phyloP scores from a whole-genome alignment of 495 filamentous ascomycete species.

The Bacidia gigantensis region DNA sequence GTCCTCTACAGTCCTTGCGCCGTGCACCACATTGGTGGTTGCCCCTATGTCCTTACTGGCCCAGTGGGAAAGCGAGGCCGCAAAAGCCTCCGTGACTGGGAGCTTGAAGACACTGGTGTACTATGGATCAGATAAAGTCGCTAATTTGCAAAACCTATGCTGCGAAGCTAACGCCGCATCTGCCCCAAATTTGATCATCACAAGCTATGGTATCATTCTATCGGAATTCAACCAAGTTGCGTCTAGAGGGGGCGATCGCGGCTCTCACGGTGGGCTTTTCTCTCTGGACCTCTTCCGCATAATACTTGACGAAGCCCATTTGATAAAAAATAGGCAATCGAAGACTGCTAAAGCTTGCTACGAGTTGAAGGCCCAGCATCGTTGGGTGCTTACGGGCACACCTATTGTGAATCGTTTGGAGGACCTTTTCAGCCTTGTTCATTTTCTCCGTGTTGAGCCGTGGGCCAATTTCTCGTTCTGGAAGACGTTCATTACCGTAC shows the following conservation, averaged over 20 bases:
- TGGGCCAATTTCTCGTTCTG: conserved; percentile 99
- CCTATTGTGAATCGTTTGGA: conserved; percentile 95
- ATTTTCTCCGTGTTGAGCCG: conserved; percentile 84
- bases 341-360: conserved; percentile 93
- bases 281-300: conserved; percentile 85
- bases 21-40: conserved; percentile 84
- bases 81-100: conserved; percentile 71
- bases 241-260: conserved; percentile 38
- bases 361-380: conserved; percentile 66
- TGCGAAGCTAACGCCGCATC: conserved; percentile 54
- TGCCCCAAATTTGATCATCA: conserved; percentile 83
- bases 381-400: conserved; percentile 91
- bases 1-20: conserved; percentile 47
- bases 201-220: conserved; percentile 85
- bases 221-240: conserved; percentile 72
- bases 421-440: conserved; percentile 89
- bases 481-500: conserved; percentile 96
- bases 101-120: conserved; percentile 76
- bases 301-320: conserved; percentile 89
- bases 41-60: conserved; percentile 88
- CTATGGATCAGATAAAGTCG: conserved; percentile 72
- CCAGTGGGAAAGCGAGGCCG: conserved; percentile 92
- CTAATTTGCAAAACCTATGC: conserved; percentile 64
- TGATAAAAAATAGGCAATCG: conserved; percentile 77
- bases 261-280: conserved; percentile 60